Evolutionary conservation across 2,329 filamentous ascomycete genomes (phyloP), one percentile per base, ranked within the genome.

Genomic region (Sclerotinia spermophila): DNA sequence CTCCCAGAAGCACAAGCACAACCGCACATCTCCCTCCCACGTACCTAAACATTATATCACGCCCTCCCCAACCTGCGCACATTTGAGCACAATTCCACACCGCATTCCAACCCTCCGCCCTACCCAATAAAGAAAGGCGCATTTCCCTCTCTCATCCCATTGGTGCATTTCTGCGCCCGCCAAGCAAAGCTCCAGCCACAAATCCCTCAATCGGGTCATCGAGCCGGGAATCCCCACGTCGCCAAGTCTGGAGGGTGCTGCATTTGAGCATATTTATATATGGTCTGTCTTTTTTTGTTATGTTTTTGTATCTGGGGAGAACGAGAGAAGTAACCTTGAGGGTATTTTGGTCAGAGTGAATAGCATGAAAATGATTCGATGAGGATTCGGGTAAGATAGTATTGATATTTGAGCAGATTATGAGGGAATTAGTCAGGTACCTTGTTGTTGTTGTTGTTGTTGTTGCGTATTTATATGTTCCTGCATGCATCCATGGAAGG

Each of bases 191-290:
- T 5, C n/a, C 51, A 44, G 38, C 65, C 65, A 44, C 51, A 4
- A 4, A 44, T 17, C 5, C 13, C 51, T 33, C 65, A 3, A 58
- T 33, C n/a, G 3, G 38, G 51, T 21, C n/a, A 30, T 21, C 24
- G 13, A 65, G 5, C 24, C 45, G 51, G 33, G 4, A 42, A 30
- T 35, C 24, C 24, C 21, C 19, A 58, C 17, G n/a, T 44, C 5
- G 65, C 65, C 65, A 67, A 67, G 65, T n/a, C 13, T 24, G 51
- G 27, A 55, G 19, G 44, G 27, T 5, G 48, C 45, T 64, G 45
- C 58, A n/a, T n/a, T n/a, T 69, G 67, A 64, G 67, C 67, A 69
- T 21, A n/a, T 69, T 67, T 64, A 53, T 44, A 53, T 15, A 64
- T 42, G 67, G 45, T 15, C n/a, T 4, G n/a, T 38, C 17, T 55